These are phyloP conservation scores for Mortierella sp. DNA, from an alignment of 371 early-diverging fungal genomes.

Conservation along the genomic window DNA sequence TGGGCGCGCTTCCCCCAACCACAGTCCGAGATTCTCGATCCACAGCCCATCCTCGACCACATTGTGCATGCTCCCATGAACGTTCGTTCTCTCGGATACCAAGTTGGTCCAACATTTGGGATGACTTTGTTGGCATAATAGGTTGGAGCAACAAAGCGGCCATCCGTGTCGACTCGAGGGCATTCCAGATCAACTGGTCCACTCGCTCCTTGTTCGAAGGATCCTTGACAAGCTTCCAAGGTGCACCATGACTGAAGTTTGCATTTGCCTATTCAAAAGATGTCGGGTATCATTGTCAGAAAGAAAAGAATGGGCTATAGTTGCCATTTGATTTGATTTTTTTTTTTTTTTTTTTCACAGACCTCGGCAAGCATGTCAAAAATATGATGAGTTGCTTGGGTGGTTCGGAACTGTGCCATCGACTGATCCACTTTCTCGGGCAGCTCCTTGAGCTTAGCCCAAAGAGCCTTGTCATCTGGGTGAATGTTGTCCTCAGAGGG, in stretches of 20 bases:
- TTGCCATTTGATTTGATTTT: too few species aligned
- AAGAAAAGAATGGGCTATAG: too few species aligned
- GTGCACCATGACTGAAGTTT: slow-evolving; percentile 75
- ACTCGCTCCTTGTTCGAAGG: slow-evolving; percentile 58
- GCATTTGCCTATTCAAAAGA: slow-evolving; percentile 68
- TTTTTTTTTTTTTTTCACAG: slow-evolving; percentile 19
- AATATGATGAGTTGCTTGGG: slow-evolving; percentile 61
- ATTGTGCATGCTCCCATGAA: slow-evolving; percentile 52
- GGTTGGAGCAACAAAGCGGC: slow-evolving; percentile 84
- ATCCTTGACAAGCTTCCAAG: slow-evolving; percentile 81
- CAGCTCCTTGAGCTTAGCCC: slow-evolving; percentile 48
- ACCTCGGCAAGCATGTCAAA: slow-evolving; percentile 69
- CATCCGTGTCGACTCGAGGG: slow-evolving; percentile 81
- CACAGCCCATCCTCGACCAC: slow-evolving; percentile 39
- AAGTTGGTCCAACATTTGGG: slow-evolving; percentile 69
- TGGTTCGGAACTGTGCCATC: slow-evolving; percentile 47
- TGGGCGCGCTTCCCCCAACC: slow-evolving; percentile 5
- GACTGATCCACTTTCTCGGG: slow-evolving; percentile 55
- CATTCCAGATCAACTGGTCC: slow-evolving; percentile 72
- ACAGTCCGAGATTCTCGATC: slow-evolving; percentile 7
- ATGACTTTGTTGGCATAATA: slow-evolving; percentile 86
- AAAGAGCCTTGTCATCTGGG: slow-evolving; percentile 55
- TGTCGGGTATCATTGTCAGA: too few species aligned
- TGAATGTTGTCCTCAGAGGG: slow-evolving; percentile 30
- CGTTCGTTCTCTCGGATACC: slow-evolving; percentile 63